Evolutionary conservation across 2,329 filamentous ascomycete genomes (phyloP).

Genomic region (Alternaria sp.): DNA sequence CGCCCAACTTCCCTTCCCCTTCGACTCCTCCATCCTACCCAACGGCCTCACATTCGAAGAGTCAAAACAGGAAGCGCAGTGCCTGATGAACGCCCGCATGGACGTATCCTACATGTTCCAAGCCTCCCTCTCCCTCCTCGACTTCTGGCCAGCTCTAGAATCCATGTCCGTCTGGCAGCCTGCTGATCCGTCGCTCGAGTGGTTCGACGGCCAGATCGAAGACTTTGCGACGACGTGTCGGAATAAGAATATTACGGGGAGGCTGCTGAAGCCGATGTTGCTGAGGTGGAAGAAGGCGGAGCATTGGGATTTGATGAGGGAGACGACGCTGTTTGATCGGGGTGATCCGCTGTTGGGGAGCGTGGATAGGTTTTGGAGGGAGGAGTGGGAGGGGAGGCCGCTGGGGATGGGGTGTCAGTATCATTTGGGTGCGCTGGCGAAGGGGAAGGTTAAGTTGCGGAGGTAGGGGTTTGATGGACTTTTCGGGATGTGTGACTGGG

Average conservation of each 20-base stretch:
- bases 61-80: constrained; percentile 20
- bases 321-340: constrained; percentile 27
- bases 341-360: background rate
- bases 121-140: constrained; percentile 24
- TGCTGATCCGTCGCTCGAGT: constrained; percentile 28
- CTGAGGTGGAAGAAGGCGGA: constrained; percentile 27
- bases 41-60: constrained; percentile 21
- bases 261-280: constrained; percentile 30
- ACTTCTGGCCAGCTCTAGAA: constrained; percentile 21
- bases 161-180: constrained; percentile 37
- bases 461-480: background rate
- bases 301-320: constrained; percentile 33
- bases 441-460: background rate
- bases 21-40: constrained; percentile 26
- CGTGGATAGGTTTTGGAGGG: constrained; percentile 21
- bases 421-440: constrained; percentile 17
- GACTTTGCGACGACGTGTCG: constrained; percentile 32
- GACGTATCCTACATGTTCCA: constrained; percentile 34
- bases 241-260: constrained; percentile 29
- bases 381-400: constrained; percentile 25
- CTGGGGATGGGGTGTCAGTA: constrained; percentile 36
- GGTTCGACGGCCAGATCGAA: constrained; percentile 30
- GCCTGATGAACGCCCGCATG: constrained; percentile 28
- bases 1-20: constrained; percentile 27
- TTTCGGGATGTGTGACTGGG: accelerated